Conservation (phyloP, 2,329 filamentous ascomycete genomes). For the Ceratocystis cacaofunesta region DNA sequence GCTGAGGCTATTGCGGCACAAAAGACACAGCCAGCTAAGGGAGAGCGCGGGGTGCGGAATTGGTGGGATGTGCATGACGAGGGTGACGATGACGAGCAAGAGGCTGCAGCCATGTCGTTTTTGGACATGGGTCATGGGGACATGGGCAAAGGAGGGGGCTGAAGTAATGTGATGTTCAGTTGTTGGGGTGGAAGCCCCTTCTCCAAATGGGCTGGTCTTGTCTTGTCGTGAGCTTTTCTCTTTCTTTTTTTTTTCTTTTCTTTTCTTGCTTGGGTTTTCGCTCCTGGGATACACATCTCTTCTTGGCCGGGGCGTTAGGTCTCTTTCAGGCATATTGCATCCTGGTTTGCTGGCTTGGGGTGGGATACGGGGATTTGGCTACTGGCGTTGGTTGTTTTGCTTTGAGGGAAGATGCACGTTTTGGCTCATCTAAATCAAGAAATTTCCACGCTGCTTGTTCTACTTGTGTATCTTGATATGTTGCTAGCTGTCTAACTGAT, state of each 20-base stretch:
- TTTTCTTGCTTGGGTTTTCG: background rate
- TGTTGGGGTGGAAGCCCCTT: background rate
- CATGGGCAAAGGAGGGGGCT: background rate
- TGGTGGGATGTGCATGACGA: slow-evolving; percentile 30
- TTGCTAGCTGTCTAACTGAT: too few relatives aligned
- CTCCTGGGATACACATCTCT: background rate
- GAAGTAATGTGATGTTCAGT: background rate
- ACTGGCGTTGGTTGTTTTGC: background rate
- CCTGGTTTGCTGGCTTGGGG: background rate
- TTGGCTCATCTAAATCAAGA: background rate
- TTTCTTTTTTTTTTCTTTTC: background rate
- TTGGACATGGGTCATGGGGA: background rate
- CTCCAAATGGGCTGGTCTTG: too few relatives aligned
- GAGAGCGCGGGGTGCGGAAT: slow-evolving; percentile 12
- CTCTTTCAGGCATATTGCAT: background rate
- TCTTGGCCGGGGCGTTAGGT: background rate
- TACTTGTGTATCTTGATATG: too few relatives aligned
- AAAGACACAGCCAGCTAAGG: slow-evolving; percentile 18
- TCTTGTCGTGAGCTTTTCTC: background rate
- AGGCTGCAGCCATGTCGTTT: slow-evolving; percentile 2
- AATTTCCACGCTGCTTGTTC: too few relatives aligned
- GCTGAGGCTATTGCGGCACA: slow-evolving; percentile 10
- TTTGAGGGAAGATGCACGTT: background rate
- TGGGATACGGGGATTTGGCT: slow-evolving; percentile 8
- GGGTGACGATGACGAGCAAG: slow-evolving; percentile 13